These are phyloP conservation scores for Rosa rugosa DNA, from an alignment of 306 rosid genomes.

Conservation along the genomic window DNA sequence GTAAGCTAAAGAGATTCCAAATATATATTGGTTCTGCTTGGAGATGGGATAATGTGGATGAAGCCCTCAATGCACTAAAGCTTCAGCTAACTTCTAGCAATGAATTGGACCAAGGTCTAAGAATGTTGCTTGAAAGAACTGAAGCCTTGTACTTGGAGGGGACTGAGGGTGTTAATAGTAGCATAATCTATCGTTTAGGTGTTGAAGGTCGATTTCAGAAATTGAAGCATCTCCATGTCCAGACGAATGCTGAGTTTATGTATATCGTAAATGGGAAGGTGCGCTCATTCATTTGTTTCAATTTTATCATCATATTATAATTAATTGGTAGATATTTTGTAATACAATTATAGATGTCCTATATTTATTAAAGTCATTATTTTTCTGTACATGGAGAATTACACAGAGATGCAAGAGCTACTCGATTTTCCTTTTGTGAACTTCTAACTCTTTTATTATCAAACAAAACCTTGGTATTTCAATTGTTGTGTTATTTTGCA, in stretches of 20 bases:
- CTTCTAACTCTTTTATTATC: too few relatives aligned
- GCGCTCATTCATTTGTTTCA: background rate
- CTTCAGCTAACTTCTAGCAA: constrained; percentile 12
- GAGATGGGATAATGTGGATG: constrained; percentile 16
- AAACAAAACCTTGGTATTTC: too few relatives aligned
- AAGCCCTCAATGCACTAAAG: constrained; percentile 12
- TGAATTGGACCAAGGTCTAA: constrained; percentile 29
- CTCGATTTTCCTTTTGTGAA: too few relatives aligned
- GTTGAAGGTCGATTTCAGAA: constrained; percentile 35
- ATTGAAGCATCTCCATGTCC: constrained; percentile 43
- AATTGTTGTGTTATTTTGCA: too few relatives aligned
- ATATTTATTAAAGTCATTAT: too few relatives aligned
- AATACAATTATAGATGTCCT: too few relatives aligned
- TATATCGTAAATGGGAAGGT: constrained; percentile 18
- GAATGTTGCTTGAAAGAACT: constrained; percentile 26
- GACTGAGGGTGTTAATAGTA: constrained; percentile 1
- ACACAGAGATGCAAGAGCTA: too few relatives aligned
- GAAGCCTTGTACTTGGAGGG: constrained; percentile 47
- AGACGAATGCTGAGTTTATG: constrained; percentile 12
- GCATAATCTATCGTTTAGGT: constrained; percentile 21
- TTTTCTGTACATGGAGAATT: too few relatives aligned
- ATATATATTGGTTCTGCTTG: constrained; percentile 37
- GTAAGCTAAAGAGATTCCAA: constrained; percentile 30
- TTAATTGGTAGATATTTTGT: too few relatives aligned
- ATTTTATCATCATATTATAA: too few relatives aligned